phyloP scores from a whole-genome alignment of 2,329 filamentous ascomycete species.

The Talaromyces sp. region DNA sequence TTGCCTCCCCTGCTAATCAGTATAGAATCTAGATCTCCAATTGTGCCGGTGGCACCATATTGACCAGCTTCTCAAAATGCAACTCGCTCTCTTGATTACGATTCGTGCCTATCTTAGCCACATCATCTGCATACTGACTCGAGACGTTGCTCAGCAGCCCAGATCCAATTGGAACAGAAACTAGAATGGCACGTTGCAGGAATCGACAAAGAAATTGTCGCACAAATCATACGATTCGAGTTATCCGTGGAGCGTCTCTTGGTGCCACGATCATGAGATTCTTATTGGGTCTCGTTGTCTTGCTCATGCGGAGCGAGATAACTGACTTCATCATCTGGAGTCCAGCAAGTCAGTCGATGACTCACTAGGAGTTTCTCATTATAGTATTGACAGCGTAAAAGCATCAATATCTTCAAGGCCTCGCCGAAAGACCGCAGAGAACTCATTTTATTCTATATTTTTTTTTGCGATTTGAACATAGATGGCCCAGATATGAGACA shows the following conservation, averaged over 20 bases:
- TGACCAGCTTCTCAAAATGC: background rate
- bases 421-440: background rate
- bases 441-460: background rate
- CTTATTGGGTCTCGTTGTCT: background rate
- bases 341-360: background rate
- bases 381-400: background rate
- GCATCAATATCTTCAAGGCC: no score
- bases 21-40: background rate
- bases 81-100: background rate
- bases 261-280: background rate
- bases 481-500: background rate
- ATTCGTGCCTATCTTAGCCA: background rate
- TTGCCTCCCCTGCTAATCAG: background rate
- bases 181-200: background rate
- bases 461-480: no score
- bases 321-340: background rate
- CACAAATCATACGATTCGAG: background rate
- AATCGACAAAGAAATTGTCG: background rate
- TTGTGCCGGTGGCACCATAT: background rate
- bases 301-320: background rate
- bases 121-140: background rate
- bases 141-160: background rate
- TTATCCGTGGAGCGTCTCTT: background rate
- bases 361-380: no score
- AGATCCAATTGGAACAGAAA: background rate